Evolutionary conservation across 2,329 filamentous ascomycete genomes (phyloP), one percentile per base, ranked within the genome.

Genomic region (Verruconis gallopava): DNA sequence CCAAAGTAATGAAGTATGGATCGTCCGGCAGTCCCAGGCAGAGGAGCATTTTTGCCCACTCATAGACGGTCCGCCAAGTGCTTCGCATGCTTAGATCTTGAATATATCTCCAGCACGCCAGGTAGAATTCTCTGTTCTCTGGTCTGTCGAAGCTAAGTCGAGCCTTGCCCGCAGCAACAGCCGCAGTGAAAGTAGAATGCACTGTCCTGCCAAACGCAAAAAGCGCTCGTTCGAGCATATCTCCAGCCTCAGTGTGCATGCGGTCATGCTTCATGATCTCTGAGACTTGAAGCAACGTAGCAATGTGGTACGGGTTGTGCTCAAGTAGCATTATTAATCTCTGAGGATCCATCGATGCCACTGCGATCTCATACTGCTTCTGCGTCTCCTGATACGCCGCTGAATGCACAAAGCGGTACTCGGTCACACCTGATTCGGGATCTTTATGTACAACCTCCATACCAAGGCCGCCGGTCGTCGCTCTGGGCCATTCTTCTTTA

Each of bases 131-230:
- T 34, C 91, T 74, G 58, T 96, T 96, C 58, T 93, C 88, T 0
- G 81, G 79, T 28, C 85, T 71, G 15, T 71, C 63, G 55, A 95
- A 96, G 54, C 89, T 77, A 6, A 98, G 65, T 13, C 85, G 73
- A 4, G 85, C 88, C 50, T 78, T 78, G 22, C 91, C 91, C 54
- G 79, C 73, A 42, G 81, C 73, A 4, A 98, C 62, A 48, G 80
- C 79, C 43, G 75, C 75, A 5, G 79, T 71, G 57, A 96, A 98
- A 0, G 81, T 76, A 5, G 85, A 89, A 46, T 91, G 79, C 0
- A 85, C 78, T 3, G 86, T 83, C 28, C 89, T 76, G n/a, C 89
- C 91, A 56, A 96, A 89, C 0, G 84, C 83, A 63, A 95, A 96
- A 4, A 98, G 71, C 0, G 89, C 88, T 36, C 91, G 75, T 62